phyloP scores from a whole-genome alignment of 192 early-diverging fungal species.

The Piromyces sp. region DNA sequence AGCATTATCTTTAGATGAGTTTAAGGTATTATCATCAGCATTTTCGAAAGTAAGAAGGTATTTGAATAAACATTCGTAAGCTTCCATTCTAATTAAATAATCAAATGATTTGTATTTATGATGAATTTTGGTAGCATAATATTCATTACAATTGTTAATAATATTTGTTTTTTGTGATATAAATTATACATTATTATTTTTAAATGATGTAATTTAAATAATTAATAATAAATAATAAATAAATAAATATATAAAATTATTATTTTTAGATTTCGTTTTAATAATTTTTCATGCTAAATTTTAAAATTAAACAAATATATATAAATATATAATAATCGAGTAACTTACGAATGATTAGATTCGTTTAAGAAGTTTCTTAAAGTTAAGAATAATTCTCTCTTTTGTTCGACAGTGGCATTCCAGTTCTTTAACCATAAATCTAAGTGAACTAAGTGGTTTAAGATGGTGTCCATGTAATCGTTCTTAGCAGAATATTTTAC shows the following conservation, averaged over 20 bases:
- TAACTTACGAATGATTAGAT: background rate
- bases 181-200: background rate
- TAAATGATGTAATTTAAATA: background rate
- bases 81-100: no score
- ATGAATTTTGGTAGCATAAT: no score
- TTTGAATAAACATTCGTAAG: background rate
- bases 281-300: no score
- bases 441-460: background rate
- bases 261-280: no score
- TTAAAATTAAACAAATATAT: no score
- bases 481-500: background rate
- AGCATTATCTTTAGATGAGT: background rate
- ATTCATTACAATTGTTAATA: no score
- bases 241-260: no score
- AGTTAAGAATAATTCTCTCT: background rate
- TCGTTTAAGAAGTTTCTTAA: background rate
- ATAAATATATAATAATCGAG: no score
- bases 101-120: no score
- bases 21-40: background rate
- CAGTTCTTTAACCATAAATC: background rate
- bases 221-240: no score
- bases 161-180: no score
- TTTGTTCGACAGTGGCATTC: background rate
- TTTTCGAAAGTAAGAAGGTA: background rate
- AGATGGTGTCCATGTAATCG: background rate